Base-by-base conservation (phyloP, 192 early-diverging fungal species). In the Backusella parvicylindrica region DNA sequence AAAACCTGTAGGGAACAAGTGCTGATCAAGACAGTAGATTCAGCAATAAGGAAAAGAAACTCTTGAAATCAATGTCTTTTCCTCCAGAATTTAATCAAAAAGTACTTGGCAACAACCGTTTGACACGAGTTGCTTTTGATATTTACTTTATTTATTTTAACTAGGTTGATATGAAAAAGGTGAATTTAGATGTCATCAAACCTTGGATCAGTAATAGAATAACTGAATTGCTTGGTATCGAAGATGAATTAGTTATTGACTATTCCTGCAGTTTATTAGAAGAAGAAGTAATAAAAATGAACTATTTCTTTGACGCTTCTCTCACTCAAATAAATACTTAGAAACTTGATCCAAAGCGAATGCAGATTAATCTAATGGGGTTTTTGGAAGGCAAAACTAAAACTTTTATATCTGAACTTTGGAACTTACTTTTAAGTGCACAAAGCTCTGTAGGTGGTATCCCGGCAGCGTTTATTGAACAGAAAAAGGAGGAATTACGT, bases 281-380 rank as follows among this genome's bases (percentile, higher is more conserved):
- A 73, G 90, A 90, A 30, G 73, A 87, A 80, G 91, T 92, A 84
- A 75, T 76, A 41, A n/a, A n/a, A n/a, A n/a, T n/a, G n/a, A n/a
- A n/a, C n/a, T n/a, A n/a, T n/a, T n/a, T n/a, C n/a, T n/a, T n/a
- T n/a, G n/a, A n/a, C n/a, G n/a, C n/a, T n/a, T n/a, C n/a, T n/a
- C n/a, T n/a, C n/a, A n/a, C n/a, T n/a, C n/a, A n/a, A n/a, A n/a
- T n/a, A n/a, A n/a, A n/a, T n/a, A n/a, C n/a, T n/a, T 56, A 93
- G 87, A 86, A 82, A 3, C 89, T 92, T 12, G 97, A 99, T 82
- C 94, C 96, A 43, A 92, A 91, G 72, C 75, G 86, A 21, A 95
- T 99, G 86, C 98, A 99, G 81, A 95, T 98, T 71, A 95, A 95
- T 74, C 85, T 99, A 9, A 96, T 96, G 2, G 96, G 96, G 12